phyloP scores from a whole-genome alignment of 1,139 yeast genomes.

The Hyphopichia wangnamkhiaoensis region DNA sequence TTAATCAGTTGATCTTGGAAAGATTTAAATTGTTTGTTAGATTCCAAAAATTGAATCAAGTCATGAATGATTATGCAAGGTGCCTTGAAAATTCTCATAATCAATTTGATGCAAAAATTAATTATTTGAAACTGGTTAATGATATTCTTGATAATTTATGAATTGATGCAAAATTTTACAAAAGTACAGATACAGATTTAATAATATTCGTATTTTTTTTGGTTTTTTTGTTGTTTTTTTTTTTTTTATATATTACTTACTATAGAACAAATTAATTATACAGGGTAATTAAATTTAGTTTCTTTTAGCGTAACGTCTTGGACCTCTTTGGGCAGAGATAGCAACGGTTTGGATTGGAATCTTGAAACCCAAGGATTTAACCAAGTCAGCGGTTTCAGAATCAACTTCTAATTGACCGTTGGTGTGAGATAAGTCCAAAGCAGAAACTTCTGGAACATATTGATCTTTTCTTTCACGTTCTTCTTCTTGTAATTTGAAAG shows the following conservation, averaged over 20 bases:
- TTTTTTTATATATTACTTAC: not conserved
- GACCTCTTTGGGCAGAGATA: conserved; percentile 90
- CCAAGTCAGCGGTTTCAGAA: conserved; percentile 96
- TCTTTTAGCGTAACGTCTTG: conserved; percentile 96
- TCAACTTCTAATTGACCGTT: conserved; percentile 97
- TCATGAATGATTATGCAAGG: conserved; percentile 33
- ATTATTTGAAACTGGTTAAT: conserved; percentile 2
- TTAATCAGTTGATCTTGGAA: conserved; percentile 30
- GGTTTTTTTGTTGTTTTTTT: conserved; percentile 1
- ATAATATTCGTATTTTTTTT: not conserved
- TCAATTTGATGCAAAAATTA: not conserved
- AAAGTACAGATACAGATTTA: too few species aligned
- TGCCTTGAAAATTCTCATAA: not conserved
- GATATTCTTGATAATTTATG: conserved; percentile 5
- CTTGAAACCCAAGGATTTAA: conserved; percentile 95
- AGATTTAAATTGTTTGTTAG: conserved; percentile 39
- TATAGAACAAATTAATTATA: not conserved
- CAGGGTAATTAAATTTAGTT: conserved; percentile 46
- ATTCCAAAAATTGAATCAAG: conserved; percentile 22
- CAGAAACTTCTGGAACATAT: conserved; percentile 99
- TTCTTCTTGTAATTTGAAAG: conserved; percentile 99
- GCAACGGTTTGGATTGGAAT: conserved; percentile 89
- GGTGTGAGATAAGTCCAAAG: conserved; percentile 96
- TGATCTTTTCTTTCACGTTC: conserved; percentile 99
- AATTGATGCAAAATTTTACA: too few species aligned